These are phyloP conservation scores for Stephania yunnanensis DNA, from an alignment of 164 flowering plant species.

Conservation along the genomic window DNA sequence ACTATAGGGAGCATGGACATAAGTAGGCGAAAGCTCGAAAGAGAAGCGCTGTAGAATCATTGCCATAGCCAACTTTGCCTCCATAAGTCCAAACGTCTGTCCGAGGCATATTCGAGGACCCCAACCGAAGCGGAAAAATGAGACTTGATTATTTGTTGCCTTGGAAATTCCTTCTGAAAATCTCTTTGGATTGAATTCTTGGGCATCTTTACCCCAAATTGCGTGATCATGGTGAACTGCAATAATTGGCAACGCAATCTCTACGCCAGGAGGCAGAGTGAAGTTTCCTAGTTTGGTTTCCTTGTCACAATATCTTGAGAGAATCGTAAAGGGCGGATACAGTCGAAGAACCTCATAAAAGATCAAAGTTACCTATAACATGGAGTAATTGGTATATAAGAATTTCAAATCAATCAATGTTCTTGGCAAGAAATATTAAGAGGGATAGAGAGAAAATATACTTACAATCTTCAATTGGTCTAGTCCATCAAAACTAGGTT, in stretches of 20 bases:
- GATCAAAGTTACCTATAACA: slow-evolving; percentile 13
- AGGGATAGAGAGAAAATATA: neutral
- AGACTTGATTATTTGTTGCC: too few relatives aligned
- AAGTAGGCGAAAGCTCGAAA: too few relatives aligned
- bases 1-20: too few relatives aligned
- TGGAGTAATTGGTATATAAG: neutral
- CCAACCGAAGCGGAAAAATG: slow-evolving; percentile 19
- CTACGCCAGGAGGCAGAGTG: slow-evolving; percentile 10
- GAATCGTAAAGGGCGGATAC: neutral
- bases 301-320: slow-evolving; percentile 3
- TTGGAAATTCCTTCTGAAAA: neutral
- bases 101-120: slow-evolving; percentile 19
- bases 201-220: slow-evolving; percentile 19
- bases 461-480: slow-evolving; percentile 20
- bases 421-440: neutral
- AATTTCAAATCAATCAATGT: neutral
- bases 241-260: slow-evolving; percentile 1
- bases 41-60: too few relatives aligned
- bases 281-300: slow-evolving; percentile 6
- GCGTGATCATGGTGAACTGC: slow-evolving; percentile 9
- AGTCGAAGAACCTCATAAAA: slow-evolving; percentile 16
- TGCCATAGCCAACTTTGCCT: too few relatives aligned
- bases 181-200: slow-evolving; percentile 17
- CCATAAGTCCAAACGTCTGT: neutral
- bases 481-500: slow-evolving; percentile 17